Conservation (phyloP, 306 rosid genomes). For the Canavalia gladiata region DNA sequence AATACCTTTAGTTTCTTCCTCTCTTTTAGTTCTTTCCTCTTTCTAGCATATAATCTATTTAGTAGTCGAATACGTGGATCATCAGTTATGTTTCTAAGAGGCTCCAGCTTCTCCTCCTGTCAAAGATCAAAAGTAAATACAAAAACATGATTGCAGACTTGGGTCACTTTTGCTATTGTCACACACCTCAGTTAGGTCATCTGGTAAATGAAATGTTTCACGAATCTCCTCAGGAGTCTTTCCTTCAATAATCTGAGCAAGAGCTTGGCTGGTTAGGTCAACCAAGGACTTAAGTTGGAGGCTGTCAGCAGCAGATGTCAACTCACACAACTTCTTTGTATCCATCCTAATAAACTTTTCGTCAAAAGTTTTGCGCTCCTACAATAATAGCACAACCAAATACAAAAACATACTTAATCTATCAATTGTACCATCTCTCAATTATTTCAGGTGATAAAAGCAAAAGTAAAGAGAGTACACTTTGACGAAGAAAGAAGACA, state of each 20-base stretch:
- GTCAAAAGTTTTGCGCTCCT: conserved; percentile 83
- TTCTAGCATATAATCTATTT: conserved; percentile 86
- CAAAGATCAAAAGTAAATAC: conserved; percentile 52
- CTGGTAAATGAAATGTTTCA: conserved; percentile 91
- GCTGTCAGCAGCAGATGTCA: conserved; percentile 93
- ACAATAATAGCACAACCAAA: conserved; percentile 43
- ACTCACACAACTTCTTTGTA: conserved; percentile 82
- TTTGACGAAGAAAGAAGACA: not conserved
- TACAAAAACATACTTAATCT: conserved; percentile 46
- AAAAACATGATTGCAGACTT: conserved; percentile 23
- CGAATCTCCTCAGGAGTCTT: conserved; percentile 93
- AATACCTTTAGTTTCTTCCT: conserved; percentile 81
- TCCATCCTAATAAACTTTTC: conserved; percentile 82
- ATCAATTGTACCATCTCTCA: conserved; percentile 39
- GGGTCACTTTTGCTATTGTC: conserved; percentile 34
- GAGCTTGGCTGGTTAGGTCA: conserved; percentile 90
- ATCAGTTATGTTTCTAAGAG: conserved; percentile 78
- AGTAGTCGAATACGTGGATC: conserved; percentile 97
- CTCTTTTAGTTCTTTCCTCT: conserved; percentile 85
- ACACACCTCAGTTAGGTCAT: conserved; percentile 91
- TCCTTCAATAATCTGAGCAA: conserved; percentile 94
- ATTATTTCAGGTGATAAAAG: conserved; percentile 35
- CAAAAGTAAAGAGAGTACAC: conserved; percentile 21
- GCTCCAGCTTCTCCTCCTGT: conserved; percentile 95
- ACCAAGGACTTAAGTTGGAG: conserved; percentile 92